Evolutionary conservation across 768 basidiomycete genomes (phyloP).

Genomic region (Tephrocybe sp.): DNA sequence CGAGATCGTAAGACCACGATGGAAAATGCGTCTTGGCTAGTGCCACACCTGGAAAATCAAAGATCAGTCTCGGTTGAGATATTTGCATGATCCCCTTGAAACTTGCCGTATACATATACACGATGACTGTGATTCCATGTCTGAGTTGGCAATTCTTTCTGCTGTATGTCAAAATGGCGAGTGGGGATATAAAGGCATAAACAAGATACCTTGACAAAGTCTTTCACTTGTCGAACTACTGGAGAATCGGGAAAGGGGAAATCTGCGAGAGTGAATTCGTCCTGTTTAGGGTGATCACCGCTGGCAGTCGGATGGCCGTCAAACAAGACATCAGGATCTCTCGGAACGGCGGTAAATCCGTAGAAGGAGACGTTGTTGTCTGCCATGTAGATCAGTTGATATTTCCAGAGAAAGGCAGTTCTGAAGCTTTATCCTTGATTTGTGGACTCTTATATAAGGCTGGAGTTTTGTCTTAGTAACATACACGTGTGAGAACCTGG

Average conservation of each 20-base stretch:
- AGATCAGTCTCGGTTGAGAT: not conserved
- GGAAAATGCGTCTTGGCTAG: constrained; percentile 46
- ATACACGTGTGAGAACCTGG: not conserved
- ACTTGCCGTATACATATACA: constrained; percentile 48
- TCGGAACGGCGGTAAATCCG: constrained; percentile 47
- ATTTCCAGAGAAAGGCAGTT: not conserved
- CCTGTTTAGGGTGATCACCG: constrained; percentile 40
- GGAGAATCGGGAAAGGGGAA: constrained; percentile 42
- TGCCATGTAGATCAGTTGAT: constrained; percentile 13
- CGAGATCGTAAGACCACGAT: constrained; percentile 39
- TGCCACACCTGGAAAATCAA: constrained; percentile 37
- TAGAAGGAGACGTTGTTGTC: constrained; percentile 33
- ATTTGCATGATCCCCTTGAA: not conserved
- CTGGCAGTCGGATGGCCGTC: constrained; percentile 41
- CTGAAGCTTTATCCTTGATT: not conserved
- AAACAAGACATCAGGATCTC: constrained; percentile 49
- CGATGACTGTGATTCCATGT: constrained; percentile 50
- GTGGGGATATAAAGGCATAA: not conserved
- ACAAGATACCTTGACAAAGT: constrained; percentile 34
- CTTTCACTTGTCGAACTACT: constrained; percentile 35
- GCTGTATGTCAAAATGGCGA: not conserved
- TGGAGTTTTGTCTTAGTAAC: not conserved
- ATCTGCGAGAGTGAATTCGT: constrained; percentile 34
- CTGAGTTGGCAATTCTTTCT: constrained; percentile 42
- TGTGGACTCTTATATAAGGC: not conserved